phyloP scores from a whole-genome alignment of 352 stramenopile genomes.

The Phytopythium litorale region DNA sequence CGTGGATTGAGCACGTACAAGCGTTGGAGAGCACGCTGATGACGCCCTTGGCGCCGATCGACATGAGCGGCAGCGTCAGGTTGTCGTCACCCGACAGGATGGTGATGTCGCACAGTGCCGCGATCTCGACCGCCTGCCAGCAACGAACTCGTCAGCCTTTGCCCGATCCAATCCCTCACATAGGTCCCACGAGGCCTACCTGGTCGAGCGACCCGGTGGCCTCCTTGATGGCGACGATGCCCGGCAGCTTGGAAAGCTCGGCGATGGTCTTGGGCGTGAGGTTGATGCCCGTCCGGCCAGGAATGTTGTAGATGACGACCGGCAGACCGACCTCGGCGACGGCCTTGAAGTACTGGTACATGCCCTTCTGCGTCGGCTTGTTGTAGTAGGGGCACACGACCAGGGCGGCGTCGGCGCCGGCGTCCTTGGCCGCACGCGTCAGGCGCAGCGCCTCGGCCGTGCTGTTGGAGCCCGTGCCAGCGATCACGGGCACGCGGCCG shows the following conservation, averaged over 20 bases:
- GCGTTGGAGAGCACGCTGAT: conserved; percentile 91
- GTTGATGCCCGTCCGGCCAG: conserved; percentile 94
- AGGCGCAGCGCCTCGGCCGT: conserved; percentile 83
- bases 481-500: conserved; percentile 91
- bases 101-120: conserved; percentile 87
- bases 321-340: conserved; percentile 87
- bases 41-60: conserved; percentile 84
- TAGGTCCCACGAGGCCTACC: conserved; percentile 6
- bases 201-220: conserved; percentile 93
- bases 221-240: conserved; percentile 98
- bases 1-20: conserved; percentile 33
- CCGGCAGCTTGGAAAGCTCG: conserved; percentile 90
- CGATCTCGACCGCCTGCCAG: conserved; percentile 74
- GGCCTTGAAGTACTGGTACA: conserved; percentile 95
- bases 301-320: conserved; percentile 97
- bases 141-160: background rate
- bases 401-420: conserved; percentile 92
- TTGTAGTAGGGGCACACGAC: conserved; percentile 99
- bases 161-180: background rate
- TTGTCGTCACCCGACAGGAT: conserved; percentile 91
- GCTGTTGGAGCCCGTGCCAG: conserved; percentile 95
- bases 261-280: conserved; percentile 93
- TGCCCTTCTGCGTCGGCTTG: conserved; percentile 95
- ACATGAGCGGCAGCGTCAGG: conserved; percentile 87
- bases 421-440: conserved; percentile 88